phyloP scores from a whole-genome alignment of 331 rosid species.

The Quercus lobata region DNA sequence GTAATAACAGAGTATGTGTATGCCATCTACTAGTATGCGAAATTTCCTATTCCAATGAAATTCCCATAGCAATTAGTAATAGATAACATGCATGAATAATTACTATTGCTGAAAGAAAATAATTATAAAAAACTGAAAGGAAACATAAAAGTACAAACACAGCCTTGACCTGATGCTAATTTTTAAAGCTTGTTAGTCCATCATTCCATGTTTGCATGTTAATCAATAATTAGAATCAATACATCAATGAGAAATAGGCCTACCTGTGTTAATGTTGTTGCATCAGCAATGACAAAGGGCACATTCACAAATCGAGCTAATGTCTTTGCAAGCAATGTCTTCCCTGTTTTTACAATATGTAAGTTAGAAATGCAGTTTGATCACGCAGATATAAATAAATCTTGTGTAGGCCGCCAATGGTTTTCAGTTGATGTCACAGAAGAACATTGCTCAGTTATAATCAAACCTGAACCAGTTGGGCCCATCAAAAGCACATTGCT shows the following conservation, averaged over 20 bases:
- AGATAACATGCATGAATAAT: not conserved
- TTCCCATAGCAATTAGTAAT: constrained; percentile 12
- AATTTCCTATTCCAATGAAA: constrained; percentile 12
- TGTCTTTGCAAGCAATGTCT: constrained; percentile 93
- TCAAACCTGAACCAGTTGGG: constrained; percentile 94
- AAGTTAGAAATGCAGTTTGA: constrained; percentile 29
- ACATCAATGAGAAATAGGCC: constrained; percentile 23
- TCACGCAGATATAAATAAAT: not conserved
- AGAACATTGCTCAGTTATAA: not conserved
- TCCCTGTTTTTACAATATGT: constrained; percentile 61
- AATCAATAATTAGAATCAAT: constrained; percentile 13
- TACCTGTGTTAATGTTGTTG: constrained; percentile 97
- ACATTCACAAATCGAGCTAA: constrained; percentile 97
- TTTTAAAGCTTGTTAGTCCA: not conserved
- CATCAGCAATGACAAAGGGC: constrained; percentile 95
- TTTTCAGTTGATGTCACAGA: constrained; percentile 15
- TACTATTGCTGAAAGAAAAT: not conserved
- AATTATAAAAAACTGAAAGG: not conserved
- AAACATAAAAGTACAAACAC: not conserved
- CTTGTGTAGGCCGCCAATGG: not conserved
- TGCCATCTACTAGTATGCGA: not conserved
- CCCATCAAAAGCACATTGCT: constrained; percentile 99
- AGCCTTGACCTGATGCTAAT: not conserved
- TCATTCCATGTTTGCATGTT: not conserved
- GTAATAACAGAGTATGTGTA: constrained; percentile 1